Evolutionary conservation across 139 green algal species (phyloP).

Genomic region (Limnomonas spitsbergensis): DNA sequence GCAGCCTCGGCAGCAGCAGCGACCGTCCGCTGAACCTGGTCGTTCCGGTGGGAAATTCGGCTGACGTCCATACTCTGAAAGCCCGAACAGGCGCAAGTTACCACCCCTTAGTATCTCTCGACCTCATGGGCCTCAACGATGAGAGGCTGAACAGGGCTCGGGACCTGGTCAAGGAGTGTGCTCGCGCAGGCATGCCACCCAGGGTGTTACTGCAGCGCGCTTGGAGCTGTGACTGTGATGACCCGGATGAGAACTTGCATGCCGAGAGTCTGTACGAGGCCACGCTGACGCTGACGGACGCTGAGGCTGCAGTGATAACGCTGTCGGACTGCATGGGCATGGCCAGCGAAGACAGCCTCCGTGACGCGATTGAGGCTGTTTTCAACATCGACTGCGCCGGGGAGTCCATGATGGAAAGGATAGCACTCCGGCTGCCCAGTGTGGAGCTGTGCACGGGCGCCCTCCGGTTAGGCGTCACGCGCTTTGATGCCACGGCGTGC

Average conservation of each 20-base stretch:
- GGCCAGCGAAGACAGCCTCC: background rate
- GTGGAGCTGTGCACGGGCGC: background rate
- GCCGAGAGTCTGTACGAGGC: background rate
- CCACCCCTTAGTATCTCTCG: background rate
- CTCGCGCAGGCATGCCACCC: background rate
- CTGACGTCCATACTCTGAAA: background rate
- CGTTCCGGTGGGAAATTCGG: too few species aligned
- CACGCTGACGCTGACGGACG: background rate
- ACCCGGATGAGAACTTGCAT: background rate
- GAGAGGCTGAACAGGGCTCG: background rate
- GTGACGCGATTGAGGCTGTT: background rate
- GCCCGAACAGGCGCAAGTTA: background rate
- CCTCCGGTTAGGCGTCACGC: background rate
- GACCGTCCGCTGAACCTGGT: too few species aligned
- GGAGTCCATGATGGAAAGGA: background rate
- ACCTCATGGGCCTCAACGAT: background rate
- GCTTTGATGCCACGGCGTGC: conserved; percentile 1
- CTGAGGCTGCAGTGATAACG: background rate
- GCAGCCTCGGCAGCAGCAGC: too few species aligned
- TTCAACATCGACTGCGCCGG: background rate
- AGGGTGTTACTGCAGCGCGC: background rate
- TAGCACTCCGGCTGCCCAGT: background rate
- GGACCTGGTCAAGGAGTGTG: background rate
- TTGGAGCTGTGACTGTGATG: background rate
- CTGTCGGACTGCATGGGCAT: background rate